These are phyloP conservation scores for Eimeria necatrix DNA, from an alignment of 169 alveolate genomes.

Conservation along the genomic window DNA sequence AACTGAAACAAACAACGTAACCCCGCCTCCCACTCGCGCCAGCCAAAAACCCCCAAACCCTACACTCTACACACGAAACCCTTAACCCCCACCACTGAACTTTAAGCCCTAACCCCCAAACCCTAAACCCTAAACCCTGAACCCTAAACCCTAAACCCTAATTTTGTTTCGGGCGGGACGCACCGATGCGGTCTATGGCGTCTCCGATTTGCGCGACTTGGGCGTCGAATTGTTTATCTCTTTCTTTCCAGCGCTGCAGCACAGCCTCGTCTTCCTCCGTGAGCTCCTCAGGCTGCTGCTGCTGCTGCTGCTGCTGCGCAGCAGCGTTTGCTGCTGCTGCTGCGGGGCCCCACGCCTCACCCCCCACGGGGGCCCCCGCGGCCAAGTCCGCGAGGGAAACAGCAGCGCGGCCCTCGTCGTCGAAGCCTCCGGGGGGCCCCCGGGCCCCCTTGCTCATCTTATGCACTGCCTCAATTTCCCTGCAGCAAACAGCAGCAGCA, in stretches of 20 bases:
- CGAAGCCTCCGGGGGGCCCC: not conserved
- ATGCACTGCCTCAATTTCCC: constrained; percentile 60
- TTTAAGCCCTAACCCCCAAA: too few species aligned
- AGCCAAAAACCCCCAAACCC: too few species aligned
- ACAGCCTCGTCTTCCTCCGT: constrained; percentile 43
- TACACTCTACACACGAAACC: too few species aligned
- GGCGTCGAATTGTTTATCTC: constrained; percentile 68
- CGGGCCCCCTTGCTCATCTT: constrained; percentile 40
- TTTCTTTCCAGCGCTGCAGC: constrained; percentile 58
- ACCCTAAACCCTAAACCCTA: too few species aligned
- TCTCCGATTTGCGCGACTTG: constrained; percentile 72
- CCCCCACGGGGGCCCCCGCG: constrained; percentile 16
- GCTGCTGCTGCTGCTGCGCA: too few species aligned
- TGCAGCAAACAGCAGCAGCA: not conserved
- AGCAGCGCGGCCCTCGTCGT: not conserved
- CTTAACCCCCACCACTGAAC: too few species aligned
- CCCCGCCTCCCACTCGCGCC: too few species aligned
- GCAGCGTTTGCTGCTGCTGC: too few species aligned
- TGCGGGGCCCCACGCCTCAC: not conserved
- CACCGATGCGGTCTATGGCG: constrained; percentile 73
- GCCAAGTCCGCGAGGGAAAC: constrained; percentile 42
- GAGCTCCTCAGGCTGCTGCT: constrained; percentile 31
- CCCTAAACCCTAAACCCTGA: too few species aligned
- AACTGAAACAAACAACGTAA: too few species aligned
- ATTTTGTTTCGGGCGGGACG: too few species aligned